phyloP scores from a whole-genome alignment of 495 filamentous ascomycete species.

The Hypoxylon fragiforme region DNA sequence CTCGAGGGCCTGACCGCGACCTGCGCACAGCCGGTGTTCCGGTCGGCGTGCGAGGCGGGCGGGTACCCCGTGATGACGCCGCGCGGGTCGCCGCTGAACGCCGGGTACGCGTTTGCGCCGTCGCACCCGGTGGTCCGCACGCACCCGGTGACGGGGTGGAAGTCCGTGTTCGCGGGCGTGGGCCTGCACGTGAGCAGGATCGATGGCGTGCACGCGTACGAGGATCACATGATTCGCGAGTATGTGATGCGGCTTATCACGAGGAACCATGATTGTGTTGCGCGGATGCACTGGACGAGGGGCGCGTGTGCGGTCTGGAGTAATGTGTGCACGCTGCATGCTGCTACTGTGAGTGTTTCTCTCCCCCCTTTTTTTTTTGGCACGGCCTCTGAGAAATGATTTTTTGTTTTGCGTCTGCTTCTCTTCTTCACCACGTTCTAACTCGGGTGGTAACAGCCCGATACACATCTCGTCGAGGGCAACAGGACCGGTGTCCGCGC shows the following conservation, averaged over 20 bases:
- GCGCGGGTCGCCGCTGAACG: conserved; percentile 46
- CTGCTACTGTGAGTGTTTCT: conserved; percentile 39
- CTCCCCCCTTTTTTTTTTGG: neutral
- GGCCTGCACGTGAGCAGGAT: conserved; percentile 48
- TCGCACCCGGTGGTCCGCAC: conserved; percentile 52
- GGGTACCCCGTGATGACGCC: conserved; percentile 46
- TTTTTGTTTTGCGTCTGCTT: neutral
- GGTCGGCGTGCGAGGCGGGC: conserved; percentile 40
- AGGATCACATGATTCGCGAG: conserved; percentile 46
- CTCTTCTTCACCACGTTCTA: too few relatives aligned
- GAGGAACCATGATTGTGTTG: conserved; percentile 47
- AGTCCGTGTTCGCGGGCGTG: conserved; percentile 49
- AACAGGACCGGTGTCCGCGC: conserved; percentile 47
- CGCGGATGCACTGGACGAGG: conserved; percentile 49
- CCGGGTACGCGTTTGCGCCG: conserved; percentile 42
- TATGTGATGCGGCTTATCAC: conserved; percentile 49
- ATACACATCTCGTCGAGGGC: conserved; percentile 46
- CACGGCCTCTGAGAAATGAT: too few relatives aligned
- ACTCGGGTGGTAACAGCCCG: conserved; percentile 35
- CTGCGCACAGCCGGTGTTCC: conserved; percentile 48
- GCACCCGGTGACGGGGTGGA: conserved; percentile 55
- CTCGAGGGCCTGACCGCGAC: conserved; percentile 47
- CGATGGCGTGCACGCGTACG: conserved; percentile 41
- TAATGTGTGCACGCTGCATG: conserved; percentile 46
- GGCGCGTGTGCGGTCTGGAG: conserved; percentile 46